These are phyloP conservation scores for Paraglomus occultum DNA, from an alignment of 192 early-diverging fungal genomes.

Conservation along the genomic window DNA sequence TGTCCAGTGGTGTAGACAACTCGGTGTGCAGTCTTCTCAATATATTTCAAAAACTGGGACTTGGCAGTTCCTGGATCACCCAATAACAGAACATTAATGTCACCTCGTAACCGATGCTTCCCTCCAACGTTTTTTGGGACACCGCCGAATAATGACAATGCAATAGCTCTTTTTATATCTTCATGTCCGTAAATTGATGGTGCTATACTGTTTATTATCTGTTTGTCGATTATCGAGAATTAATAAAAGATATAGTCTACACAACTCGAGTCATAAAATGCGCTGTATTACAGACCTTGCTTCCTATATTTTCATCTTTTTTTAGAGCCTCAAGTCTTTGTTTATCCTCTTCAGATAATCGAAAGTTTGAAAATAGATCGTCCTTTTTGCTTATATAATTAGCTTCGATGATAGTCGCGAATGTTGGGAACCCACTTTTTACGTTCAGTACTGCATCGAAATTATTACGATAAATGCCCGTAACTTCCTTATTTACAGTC, in stretches of 20 bases:
- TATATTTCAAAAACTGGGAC: slow-evolving; percentile 83
- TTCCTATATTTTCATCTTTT: slow-evolving; percentile 75
- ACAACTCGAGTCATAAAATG: neutral
- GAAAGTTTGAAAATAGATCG: slow-evolving; percentile 83
- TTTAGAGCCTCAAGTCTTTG: slow-evolving; percentile 70
- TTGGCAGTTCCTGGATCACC: slow-evolving; percentile 89
- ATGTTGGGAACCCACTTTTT: slow-evolving; percentile 96
- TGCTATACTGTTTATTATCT: slow-evolving; percentile 92
- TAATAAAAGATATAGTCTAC: slow-evolving; percentile 9
- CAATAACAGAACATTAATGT: slow-evolving; percentile 96
- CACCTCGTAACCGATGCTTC: slow-evolving; percentile 94
- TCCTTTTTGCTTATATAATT: slow-evolving; percentile 90
- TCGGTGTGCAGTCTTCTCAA: slow-evolving; percentile 82
- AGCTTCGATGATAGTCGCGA: slow-evolving; percentile 94
- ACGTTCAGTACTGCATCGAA: slow-evolving; percentile 85
- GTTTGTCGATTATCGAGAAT: neutral
- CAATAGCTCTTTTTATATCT: slow-evolving; percentile 92
- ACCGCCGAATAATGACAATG: slow-evolving; percentile 93
- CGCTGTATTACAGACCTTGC: slow-evolving; percentile 52
- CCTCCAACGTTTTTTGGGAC: slow-evolving; percentile 91
- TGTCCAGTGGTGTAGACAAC: slow-evolving; percentile 87
- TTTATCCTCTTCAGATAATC: slow-evolving; percentile 89
- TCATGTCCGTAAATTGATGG: slow-evolving; percentile 99
- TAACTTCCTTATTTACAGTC: slow-evolving; percentile 64
- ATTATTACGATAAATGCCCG: slow-evolving; percentile 94